Percentiles rank a stretch among this genome's conserved stretches.
Evolutionary conservation across 495 filamentous ascomycete species (phyloP).

Genomic region (Staphylotrichum longicolle): DNA sequence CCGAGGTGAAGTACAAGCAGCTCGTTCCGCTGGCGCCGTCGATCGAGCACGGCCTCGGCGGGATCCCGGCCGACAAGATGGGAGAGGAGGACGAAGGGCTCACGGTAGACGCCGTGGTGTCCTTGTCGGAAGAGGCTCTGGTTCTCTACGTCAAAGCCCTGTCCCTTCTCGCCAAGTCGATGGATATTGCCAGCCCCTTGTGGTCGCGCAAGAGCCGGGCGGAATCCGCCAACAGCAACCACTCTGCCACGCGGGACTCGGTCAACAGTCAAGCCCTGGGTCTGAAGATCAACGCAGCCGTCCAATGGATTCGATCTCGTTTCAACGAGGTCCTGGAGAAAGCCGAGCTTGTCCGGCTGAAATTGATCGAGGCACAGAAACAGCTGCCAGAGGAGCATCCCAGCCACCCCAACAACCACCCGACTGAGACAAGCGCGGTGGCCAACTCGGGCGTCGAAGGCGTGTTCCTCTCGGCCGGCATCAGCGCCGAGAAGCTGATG

Average conservation of each 20-base stretch:
- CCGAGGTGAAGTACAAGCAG: slow-evolving; percentile 97
- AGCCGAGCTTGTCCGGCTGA: slow-evolving; percentile 83
- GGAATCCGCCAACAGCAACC: slow-evolving; percentile 52
- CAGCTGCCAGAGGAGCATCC: slow-evolving; percentile 81
- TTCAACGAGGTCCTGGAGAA: slow-evolving; percentile 98
- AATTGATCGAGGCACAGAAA: slow-evolving; percentile 82
- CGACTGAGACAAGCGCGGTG: slow-evolving; percentile 44
- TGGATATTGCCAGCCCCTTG: slow-evolving; percentile 93
- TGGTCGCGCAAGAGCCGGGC: slow-evolving; percentile 75
- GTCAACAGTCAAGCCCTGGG: slow-evolving; percentile 55
- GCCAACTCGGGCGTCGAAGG: slow-evolving; percentile 58
- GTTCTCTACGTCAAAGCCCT: slow-evolving; percentile 95
- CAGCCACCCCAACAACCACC: slow-evolving; percentile 76
- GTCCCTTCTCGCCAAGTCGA: slow-evolving; percentile 83
- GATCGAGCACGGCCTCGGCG: slow-evolving; percentile 65
- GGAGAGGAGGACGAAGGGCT: slow-evolving; percentile 64
- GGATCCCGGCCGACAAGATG: slow-evolving; percentile 48
- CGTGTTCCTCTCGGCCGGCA: slow-evolving; percentile 60
- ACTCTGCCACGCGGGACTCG: slow-evolving; percentile 44
- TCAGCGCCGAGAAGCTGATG: slow-evolving; percentile 96
- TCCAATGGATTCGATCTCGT: slow-evolving; percentile 88
- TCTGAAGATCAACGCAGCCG: slow-evolving; percentile 81
- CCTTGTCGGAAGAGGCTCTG: slow-evolving; percentile 88
- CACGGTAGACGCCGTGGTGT: slow-evolving; percentile 80
- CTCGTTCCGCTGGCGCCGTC: slow-evolving; percentile 83